Evolutionary conservation across 2,329 filamentous ascomycete species (phyloP), one percentile per base, ranked within the genome.

Genomic region (Mycosphaerelloides madeirae): DNA sequence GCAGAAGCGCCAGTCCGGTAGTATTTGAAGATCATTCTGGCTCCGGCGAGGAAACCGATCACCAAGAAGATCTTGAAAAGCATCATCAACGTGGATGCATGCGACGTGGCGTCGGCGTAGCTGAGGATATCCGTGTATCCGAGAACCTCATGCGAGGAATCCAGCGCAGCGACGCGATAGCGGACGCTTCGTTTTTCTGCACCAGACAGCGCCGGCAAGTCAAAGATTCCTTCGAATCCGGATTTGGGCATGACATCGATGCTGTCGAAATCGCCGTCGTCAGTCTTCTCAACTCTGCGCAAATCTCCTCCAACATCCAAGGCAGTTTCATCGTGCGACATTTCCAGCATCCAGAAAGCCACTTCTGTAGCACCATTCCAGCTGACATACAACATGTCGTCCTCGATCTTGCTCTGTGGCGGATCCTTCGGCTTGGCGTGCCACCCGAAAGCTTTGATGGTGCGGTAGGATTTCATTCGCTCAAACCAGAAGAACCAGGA

Each of bases 291-390:
- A 90, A 60, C 80, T 96, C 32, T 77, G 91, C 49, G 80, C 81
- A 38, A 89, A 89, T 14, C 82, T 87, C 56, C 90, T 86, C 66
- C 78, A 90, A 42, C 85, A 87, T 33, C 81, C 81, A 51, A 75
- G 87, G 12, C 88, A 93, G 33, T 29, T 13, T 31, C 38, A 19
- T 46, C 45, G 12, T 29, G 44, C 13, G 42, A 31, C 20, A 50
- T 56, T 29, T 66, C 62, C 11, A 70, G 48, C 9, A 67, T 60
- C 77, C 77, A 75, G 8, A 46, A 58, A 2, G 51, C 49, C 8
- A 74, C 63, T 25, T 73, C 70, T 0, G 72, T 75, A 0, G 71
- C 71, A 11, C 72, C 72, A 50, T 75, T 74, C 72, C 72, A 75
- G 20, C 71, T 77, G 1, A 79, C 75, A 55, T 74, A 80, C 3